A percentile compares a stretch with the other conserved stretches of the same genome.
Conservation (phyloP, 2,329 filamentous ascomycete species). For the Aspergillus sp. region DNA sequence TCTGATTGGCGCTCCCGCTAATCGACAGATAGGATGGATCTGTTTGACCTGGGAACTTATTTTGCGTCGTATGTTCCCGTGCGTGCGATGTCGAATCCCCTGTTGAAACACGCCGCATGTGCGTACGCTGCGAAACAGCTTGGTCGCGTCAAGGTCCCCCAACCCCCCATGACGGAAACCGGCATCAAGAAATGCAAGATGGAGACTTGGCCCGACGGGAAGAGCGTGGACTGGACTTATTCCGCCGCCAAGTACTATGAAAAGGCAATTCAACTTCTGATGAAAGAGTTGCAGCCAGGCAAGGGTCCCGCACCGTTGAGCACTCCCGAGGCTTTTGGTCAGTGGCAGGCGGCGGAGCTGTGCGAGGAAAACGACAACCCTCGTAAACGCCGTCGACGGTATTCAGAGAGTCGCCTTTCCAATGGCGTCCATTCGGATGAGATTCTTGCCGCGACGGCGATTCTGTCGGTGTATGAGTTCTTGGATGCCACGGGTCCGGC, state of each 20-base stretch:
- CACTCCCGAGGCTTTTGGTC: slow-evolving; percentile 34
- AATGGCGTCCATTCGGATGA: slow-evolving; percentile 52
- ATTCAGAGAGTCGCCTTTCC: slow-evolving; percentile 45
- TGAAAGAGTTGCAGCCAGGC: slow-evolving; percentile 44
- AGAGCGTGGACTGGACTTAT: slow-evolving; percentile 58
- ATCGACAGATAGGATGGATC: slow-evolving; percentile 38
- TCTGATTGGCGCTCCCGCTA: slow-evolving; percentile 5
- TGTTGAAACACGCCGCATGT: slow-evolving; percentile 55
- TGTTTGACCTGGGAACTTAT: slow-evolving; percentile 54
- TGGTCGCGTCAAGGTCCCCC: slow-evolving; percentile 53
- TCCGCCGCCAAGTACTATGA: slow-evolving; percentile 64
- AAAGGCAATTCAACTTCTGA: slow-evolving; percentile 58
- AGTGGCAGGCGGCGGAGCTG: slow-evolving; percentile 35
- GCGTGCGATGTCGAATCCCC: slow-evolving; percentile 50
- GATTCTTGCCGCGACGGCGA: slow-evolving; percentile 63
- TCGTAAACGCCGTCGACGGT: slow-evolving; percentile 40
- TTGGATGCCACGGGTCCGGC: slow-evolving; percentile 63
- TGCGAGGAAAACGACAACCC: slow-evolving; percentile 40
- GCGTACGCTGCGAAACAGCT: slow-evolving; percentile 64
- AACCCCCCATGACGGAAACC: slow-evolving; percentile 51
- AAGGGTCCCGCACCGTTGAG: slow-evolving; percentile 33
- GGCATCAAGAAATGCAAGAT: slow-evolving; percentile 49
- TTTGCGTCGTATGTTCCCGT: slow-evolving; percentile 61
- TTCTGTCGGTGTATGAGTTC: slow-evolving; percentile 67
- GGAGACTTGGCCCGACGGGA: slow-evolving; percentile 52